A percentile compares a stretch with the other conserved stretches of the same genome.
phyloP scores from a whole-genome alignment of 345 rosid species.

The Eucalyptus shirleyi region DNA sequence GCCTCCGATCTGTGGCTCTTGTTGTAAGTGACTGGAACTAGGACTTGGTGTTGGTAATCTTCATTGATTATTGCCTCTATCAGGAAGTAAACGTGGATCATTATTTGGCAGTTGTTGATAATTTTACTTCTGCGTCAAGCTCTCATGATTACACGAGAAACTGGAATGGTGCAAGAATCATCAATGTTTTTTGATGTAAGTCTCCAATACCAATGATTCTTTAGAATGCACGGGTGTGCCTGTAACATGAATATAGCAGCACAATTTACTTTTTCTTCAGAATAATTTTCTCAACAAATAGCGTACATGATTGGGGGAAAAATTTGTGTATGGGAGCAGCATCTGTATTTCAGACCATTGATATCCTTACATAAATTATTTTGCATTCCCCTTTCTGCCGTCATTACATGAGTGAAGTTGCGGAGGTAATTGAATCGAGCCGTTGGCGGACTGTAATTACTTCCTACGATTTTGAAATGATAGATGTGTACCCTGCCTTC shows the following conservation, averaged over 20 bases:
- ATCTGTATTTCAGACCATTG: background rate
- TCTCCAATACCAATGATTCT: background rate
- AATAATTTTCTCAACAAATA: background rate
- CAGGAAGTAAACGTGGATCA: background rate
- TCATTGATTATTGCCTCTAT: background rate
- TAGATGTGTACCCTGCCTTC: background rate
- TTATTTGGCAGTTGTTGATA: slow-evolving; percentile 30
- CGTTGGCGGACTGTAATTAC: background rate
- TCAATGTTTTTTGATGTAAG: slow-evolving; percentile 33
- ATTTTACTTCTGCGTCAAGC: slow-evolving; percentile 45
- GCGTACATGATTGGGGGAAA: background rate
- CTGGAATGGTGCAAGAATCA: slow-evolving; percentile 27
- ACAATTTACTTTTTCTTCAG: background rate
- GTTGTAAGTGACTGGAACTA: slow-evolving; percentile 19
- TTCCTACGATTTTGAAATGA: background rate
- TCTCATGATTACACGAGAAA: slow-evolving; percentile 27
- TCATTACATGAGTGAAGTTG: background rate
- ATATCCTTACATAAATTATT: background rate
- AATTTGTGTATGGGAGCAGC: background rate
- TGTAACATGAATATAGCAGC: background rate
- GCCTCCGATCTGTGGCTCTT: slow-evolving; percentile 41
- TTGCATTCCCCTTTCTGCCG: background rate
- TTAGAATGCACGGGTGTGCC: background rate
- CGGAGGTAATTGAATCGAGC: background rate
- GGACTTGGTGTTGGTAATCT: background rate